Evolutionary conservation across 805 yeast genomes (phyloP), one percentile per base, ranked within the genome.

Genomic region (Candida ascalaphidarum): DNA sequence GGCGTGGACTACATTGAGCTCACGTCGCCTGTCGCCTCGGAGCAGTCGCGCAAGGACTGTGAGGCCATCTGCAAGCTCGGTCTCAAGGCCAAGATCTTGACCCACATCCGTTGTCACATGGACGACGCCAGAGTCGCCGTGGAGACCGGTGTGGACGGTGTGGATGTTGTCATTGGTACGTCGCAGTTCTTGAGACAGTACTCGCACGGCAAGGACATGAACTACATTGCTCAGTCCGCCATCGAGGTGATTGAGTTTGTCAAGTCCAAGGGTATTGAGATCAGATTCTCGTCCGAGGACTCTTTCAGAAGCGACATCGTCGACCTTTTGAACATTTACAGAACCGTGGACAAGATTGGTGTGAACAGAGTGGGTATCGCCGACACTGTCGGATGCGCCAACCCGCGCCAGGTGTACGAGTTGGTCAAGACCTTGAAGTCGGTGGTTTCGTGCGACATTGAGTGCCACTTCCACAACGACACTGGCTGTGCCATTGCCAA

Each of bases 401-500:
- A 71, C 52, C 76, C 77, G 39, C 65, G 77, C 61, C 78, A 71
- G 48, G 77, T 71, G 23, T 71, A 68, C 44, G 77, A 71, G 48
- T 61, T 71, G 45, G 74, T 71, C 36, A 67, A 68, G 53, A 71
- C 77, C 12, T 60, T 71, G 44, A 71, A 65, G 48, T 63, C 74
- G 1, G 75, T 71, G 14, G 76, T 71, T 25, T 56, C 62, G 8
- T 71, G 78, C 58, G 77, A 71, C 39, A 71, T 71, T 31, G 78
- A 71, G 51, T 65, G 74, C 34, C 78, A 71, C 51, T 71, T 71
- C 66, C 78, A 71, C 55, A 68, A 71, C 46, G 78, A 71, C 50
- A 71, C 78, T 16, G 78, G 78, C 22, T 71, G 78, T 56, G 77
- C 78, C 27, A 66, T 71, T 44, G 77, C 78, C 29, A 71, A 71